Conservation (phyloP, 2,329 filamentous ascomycete genomes). For the Claviceps sp. region DNA sequence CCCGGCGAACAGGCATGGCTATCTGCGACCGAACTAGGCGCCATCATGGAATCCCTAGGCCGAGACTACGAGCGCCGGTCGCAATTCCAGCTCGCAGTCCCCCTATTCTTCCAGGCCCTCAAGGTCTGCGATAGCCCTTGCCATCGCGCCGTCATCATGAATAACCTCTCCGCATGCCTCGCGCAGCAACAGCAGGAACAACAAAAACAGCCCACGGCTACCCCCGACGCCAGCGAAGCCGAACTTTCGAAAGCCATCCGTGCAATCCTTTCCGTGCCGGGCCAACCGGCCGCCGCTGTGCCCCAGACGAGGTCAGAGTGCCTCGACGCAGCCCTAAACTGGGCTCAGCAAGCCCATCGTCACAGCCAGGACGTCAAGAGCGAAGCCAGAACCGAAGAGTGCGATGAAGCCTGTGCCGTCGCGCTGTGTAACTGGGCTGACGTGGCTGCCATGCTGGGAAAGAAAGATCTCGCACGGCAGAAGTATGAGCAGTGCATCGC, state of each 20-base stretch:
- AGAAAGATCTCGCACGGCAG: slow-evolving; percentile 48
- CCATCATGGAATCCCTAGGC: slow-evolving; percentile 60
- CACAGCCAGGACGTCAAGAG: slow-evolving; percentile 52
- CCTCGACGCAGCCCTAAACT: slow-evolving; percentile 57
- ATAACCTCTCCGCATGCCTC: slow-evolving; percentile 63
- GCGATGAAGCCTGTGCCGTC: slow-evolving; percentile 69
- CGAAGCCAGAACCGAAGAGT: slow-evolving; percentile 59
- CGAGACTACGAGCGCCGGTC: slow-evolving; percentile 61
- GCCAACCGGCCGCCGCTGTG: slow-evolving; percentile 16
- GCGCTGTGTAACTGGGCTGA: slow-evolving; percentile 81
- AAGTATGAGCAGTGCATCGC: slow-evolving; percentile 56
- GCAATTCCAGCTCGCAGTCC: slow-evolving; percentile 69
- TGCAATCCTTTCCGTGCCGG: slow-evolving; percentile 9
- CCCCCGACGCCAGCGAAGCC: slow-evolving; percentile 18
- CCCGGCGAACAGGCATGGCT: slow-evolving; percentile 61
- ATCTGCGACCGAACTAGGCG: slow-evolving; percentile 57
- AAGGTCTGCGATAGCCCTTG: slow-evolving; percentile 53
- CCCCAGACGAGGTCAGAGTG: slow-evolving; percentile 42
- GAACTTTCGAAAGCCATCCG: slow-evolving; percentile 17
- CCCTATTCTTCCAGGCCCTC: slow-evolving; percentile 76
- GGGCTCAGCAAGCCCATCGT: slow-evolving; percentile 64
- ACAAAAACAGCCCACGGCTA: slow-evolving; percentile 17
- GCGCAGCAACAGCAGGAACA: slow-evolving; percentile 39
- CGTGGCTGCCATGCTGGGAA: slow-evolving; percentile 62
- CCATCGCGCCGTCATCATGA: slow-evolving; percentile 75